A percentile compares a stretch with the other conserved stretches of the same genome.
phyloP scores from a whole-genome alignment of 768 basidiomycete species.

The Podaxis sp. region DNA sequence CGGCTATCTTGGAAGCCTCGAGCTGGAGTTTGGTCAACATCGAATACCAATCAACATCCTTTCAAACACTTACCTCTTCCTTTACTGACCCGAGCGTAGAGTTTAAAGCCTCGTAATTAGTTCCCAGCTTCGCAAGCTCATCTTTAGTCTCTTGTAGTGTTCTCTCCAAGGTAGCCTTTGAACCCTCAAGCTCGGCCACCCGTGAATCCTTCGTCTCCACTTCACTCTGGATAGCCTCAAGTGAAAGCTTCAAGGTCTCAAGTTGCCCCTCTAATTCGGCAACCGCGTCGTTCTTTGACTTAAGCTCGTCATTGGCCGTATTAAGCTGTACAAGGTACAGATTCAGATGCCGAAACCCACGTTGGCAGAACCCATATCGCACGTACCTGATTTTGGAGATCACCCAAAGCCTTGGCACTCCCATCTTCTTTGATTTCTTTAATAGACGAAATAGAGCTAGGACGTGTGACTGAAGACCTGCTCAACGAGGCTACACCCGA shows the following conservation, averaged over 20 bases:
- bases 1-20: constrained; percentile 37
- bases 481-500: constrained; percentile 2
- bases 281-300: constrained; percentile 46
- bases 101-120: constrained; percentile 26
- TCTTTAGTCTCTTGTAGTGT: constrained; percentile 41
- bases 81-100: constrained; percentile 36
- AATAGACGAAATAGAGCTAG: constrained; percentile 65
- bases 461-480: neutral
- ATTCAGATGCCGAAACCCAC: neutral
- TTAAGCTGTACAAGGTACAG: constrained; percentile 41
- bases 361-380: too few species aligned
- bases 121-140: constrained; percentile 32
- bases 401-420: constrained; percentile 40
- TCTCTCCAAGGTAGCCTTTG: constrained; percentile 43
- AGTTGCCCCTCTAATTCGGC: constrained; percentile 51
- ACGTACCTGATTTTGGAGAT: constrained; percentile 56
- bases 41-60: neutral
- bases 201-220: constrained; percentile 39
- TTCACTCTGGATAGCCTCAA: constrained; percentile 43
- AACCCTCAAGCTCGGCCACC: constrained; percentile 43
- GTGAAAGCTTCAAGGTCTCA: constrained; percentile 41
- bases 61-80: constrained; percentile 42
- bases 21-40: constrained; percentile 36
- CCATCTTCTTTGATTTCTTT: constrained; percentile 62
- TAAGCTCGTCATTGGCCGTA: constrained; percentile 49